Evolutionary conservation across 106 monocot species (phyloP).

Genomic region (Dioscorea alata): DNA sequence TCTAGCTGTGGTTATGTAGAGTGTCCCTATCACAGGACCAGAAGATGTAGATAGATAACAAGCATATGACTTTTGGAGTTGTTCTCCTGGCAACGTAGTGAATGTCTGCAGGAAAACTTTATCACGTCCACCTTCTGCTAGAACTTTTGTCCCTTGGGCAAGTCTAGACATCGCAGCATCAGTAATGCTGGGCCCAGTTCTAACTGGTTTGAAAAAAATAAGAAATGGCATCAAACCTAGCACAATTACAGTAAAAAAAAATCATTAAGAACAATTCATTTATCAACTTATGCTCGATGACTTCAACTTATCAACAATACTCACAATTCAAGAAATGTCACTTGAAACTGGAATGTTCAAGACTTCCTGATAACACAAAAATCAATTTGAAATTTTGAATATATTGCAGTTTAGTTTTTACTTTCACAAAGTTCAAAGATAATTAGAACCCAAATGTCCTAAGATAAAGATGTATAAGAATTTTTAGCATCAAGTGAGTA

Average conservation of each 20-base stretch:
- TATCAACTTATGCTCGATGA: background rate
- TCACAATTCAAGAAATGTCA: background rate
- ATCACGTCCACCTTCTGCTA: constrained; percentile 79
- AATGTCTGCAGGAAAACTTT: constrained; percentile 72
- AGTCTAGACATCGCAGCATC: constrained; percentile 76
- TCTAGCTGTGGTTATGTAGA: constrained; percentile 63
- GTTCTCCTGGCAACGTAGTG: constrained; percentile 52
- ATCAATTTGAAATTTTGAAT: background rate
- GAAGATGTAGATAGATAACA: constrained; percentile 86
- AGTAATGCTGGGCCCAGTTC: constrained; percentile 53
- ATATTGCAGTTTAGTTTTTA: too few species aligned
- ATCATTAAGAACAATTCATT: background rate
- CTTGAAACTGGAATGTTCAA: background rate
- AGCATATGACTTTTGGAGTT: constrained; percentile 62
- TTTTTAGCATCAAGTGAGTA: too few species aligned
- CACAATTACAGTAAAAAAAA: background rate
- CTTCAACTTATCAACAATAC: background rate
- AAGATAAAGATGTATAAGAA: too few species aligned
- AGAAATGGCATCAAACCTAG: background rate
- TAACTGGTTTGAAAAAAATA: constrained; percentile 37
- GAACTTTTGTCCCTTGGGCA: constrained; percentile 66
- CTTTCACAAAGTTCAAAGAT: too few species aligned
- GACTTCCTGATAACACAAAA: background rate
- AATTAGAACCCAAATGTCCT: too few species aligned
- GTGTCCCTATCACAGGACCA: constrained; percentile 82